phyloP scores from a whole-genome alignment of 2,329 filamentous ascomycete genomes.

The Boeremia exigua region DNA sequence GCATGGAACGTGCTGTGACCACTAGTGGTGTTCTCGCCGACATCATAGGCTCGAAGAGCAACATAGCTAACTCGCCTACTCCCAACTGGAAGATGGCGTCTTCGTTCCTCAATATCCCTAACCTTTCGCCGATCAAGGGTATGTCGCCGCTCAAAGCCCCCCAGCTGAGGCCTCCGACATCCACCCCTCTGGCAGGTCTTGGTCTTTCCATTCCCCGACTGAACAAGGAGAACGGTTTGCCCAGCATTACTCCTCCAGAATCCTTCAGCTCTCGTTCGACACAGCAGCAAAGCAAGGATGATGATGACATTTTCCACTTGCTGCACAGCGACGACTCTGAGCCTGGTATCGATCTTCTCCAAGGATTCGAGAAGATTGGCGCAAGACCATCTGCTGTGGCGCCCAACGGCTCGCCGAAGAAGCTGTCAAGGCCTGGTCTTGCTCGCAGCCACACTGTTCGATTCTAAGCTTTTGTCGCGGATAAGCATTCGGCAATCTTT shows the following conservation, averaged over 20 bases:
- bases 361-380: slow-evolving; percentile 79
- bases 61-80: slow-evolving; percentile 48
- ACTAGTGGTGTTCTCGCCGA: slow-evolving; percentile 69
- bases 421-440: slow-evolving; percentile 39
- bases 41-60: slow-evolving; percentile 61
- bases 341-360: slow-evolving; percentile 72
- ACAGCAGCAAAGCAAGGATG: slow-evolving; percentile 46
- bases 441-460: slow-evolving; percentile 42
- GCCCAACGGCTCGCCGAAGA: slow-evolving; percentile 44
- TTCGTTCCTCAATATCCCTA: slow-evolving; percentile 46
- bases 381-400: slow-evolving; percentile 40
- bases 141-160: slow-evolving; percentile 43
- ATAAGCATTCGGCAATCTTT: background rate
- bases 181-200: slow-evolving; percentile 27
- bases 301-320: slow-evolving; percentile 63
- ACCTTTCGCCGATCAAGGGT: slow-evolving; percentile 40
- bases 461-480: slow-evolving; percentile 31
- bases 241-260: slow-evolving; percentile 35
- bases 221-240: slow-evolving; percentile 31
- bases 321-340: slow-evolving; percentile 65
- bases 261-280: slow-evolving; percentile 36
- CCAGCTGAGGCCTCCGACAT: slow-evolving; percentile 35
- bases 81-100: slow-evolving; percentile 46
- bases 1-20: slow-evolving; percentile 67
- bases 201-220: slow-evolving; percentile 25